These are phyloP conservation scores for Saturnispora diversa DNA, from an alignment of 805 yeast genomes.

Conservation along the genomic window DNA sequence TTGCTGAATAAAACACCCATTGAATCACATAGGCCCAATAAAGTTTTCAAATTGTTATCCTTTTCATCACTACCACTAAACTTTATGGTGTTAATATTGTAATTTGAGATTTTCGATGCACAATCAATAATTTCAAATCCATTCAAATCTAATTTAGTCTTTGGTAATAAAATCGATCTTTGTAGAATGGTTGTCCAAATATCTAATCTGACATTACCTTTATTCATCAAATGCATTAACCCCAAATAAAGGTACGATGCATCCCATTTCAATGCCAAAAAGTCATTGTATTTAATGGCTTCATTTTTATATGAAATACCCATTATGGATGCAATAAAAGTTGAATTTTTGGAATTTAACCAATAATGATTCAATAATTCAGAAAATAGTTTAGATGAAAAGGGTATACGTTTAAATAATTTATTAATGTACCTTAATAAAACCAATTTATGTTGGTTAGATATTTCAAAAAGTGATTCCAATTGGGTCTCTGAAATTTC, in stretches of 20 bases:
- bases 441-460: neutral
- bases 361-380: slow-evolving; percentile 1
- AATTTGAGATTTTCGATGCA: neutral
- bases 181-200: neutral
- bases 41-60: neutral
- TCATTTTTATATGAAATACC: neutral
- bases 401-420: neutral
- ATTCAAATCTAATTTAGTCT: neutral
- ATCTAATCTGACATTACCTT: slow-evolving; percentile 1
- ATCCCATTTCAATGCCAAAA: slow-evolving; percentile 3
- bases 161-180: neutral
- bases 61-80: slow-evolving; percentile 1
- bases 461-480: neutral
- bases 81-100: neutral
- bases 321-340: neutral
- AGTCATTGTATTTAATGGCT: slow-evolving; percentile 1
- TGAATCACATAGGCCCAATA: neutral
- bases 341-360: neutral
- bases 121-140: slow-evolving; percentile 4
- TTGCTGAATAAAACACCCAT: slow-evolving; percentile 6
- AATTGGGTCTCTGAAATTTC: neutral
- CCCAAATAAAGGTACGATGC: neutral
- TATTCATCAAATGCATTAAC: neutral
- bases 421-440: neutral
- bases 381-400: neutral